Evolutionary conservation across 768 basidiomycete genomes (phyloP).

Genomic region (Suillus americanus): DNA sequence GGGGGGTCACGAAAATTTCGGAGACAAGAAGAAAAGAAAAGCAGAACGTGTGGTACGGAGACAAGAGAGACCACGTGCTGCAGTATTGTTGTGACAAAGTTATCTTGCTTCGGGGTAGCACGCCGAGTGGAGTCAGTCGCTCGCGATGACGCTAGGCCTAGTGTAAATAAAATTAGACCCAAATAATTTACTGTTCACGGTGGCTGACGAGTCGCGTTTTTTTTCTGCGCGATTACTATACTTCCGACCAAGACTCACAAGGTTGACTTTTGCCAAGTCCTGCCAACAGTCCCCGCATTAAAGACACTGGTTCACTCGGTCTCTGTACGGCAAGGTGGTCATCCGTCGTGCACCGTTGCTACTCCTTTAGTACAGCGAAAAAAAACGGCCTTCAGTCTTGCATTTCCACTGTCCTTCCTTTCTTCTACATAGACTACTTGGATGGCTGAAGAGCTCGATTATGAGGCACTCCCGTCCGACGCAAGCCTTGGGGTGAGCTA

Average conservation of each 20-base stretch:
- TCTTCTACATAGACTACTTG: constrained; percentile 14
- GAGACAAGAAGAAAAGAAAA: too few species aligned
- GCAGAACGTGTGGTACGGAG: too few species aligned
- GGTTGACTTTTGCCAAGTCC: background rate
- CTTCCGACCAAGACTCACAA: constrained; percentile 3
- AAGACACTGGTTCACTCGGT: background rate
- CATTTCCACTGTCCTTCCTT: background rate
- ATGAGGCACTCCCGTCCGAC: constrained; percentile 71
- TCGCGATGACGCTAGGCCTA: too few species aligned
- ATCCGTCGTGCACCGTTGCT: background rate
- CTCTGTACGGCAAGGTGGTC: background rate
- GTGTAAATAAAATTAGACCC: too few species aligned
- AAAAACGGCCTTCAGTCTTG: constrained; percentile 9
- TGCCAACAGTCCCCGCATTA: background rate
- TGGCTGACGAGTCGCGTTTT: background rate
- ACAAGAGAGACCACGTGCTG: too few species aligned
- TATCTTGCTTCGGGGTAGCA: too few species aligned
- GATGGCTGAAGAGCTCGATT: constrained; percentile 52
- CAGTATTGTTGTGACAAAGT: too few species aligned
- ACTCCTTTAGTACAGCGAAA: constrained; percentile 4
- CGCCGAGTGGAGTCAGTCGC: too few species aligned
- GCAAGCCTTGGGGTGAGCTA: constrained; percentile 67
- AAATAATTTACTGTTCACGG: background rate
- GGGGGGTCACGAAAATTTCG: too few species aligned
- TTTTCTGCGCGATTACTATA: background rate